Conservation (phyloP, 2,329 filamentous ascomycete genomes). For the Exophiala mesophila region DNA sequence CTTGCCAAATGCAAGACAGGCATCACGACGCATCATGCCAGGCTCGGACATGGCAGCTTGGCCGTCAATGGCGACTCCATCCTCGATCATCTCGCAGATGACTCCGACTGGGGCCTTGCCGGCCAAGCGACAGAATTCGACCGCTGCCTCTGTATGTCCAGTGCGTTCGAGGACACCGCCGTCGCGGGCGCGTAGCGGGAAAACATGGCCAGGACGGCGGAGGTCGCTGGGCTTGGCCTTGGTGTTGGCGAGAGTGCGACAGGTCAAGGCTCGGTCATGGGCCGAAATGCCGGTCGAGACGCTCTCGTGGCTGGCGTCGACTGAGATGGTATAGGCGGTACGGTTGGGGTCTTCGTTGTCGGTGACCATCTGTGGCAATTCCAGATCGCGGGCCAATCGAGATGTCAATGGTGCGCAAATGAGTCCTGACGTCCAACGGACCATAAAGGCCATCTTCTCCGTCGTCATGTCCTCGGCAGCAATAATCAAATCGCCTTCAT, state of each 20-base stretch:
- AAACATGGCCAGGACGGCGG: slow-evolving; percentile 80
- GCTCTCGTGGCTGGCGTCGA: slow-evolving; percentile 69
- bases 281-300: slow-evolving; percentile 89
- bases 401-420: slow-evolving; percentile 82
- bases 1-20: slow-evolving; percentile 80
- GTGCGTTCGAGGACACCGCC: slow-evolving; percentile 75
- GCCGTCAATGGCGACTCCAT: slow-evolving; percentile 62
- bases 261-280: slow-evolving; percentile 77
- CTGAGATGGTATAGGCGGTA: slow-evolving; percentile 88
- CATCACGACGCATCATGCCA: slow-evolving; percentile 91
- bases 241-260: slow-evolving; percentile 68
- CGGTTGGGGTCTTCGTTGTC: slow-evolving; percentile 71
- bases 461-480: slow-evolving; percentile 78
- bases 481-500: slow-evolving; percentile 97
- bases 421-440: slow-evolving; percentile 81
- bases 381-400: slow-evolving; percentile 62
- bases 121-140: slow-evolving; percentile 82
- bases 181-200: slow-evolving; percentile 72
- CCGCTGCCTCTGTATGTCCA: slow-evolving; percentile 90
- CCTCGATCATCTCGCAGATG: slow-evolving; percentile 88
- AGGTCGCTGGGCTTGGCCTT: slow-evolving; percentile 56
- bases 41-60: slow-evolving; percentile 55
- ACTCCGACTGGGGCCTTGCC: slow-evolving; percentile 72
- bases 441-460: slow-evolving; percentile 91
- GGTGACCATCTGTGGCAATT: slow-evolving; percentile 83